Evolutionary conservation across 345 rosid species (phyloP).

Genomic region (Streptanthus diversifolius): DNA sequence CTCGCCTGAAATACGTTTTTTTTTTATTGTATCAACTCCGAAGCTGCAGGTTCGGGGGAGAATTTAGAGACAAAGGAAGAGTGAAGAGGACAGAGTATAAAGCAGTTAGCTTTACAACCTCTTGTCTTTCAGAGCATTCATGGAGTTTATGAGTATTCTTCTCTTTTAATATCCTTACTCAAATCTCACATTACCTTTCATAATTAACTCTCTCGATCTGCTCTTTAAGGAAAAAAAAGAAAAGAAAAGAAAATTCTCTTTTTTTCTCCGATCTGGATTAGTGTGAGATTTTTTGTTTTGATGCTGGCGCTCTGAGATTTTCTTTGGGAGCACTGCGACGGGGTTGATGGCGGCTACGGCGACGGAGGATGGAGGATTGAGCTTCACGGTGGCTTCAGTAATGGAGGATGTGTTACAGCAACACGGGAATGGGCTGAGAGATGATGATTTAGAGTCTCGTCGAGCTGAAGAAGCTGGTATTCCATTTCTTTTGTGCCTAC

Average conservation of each 20-base stretch:
- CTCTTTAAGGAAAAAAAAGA: neutral
- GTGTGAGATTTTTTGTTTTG: neutral
- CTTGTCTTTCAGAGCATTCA: conserved; percentile 34
- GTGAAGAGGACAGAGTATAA: conserved; percentile 39
- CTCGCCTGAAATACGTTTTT: neutral
- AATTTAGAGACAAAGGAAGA: conserved; percentile 5
- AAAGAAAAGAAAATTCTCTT: neutral
- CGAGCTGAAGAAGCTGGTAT: conserved; percentile 74
- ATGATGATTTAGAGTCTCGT: conserved; percentile 59
- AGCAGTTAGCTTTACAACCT: conserved; percentile 45
- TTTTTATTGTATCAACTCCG: neutral
- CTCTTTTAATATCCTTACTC: neutral
- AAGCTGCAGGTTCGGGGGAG: conserved; percentile 37
- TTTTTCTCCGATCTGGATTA: conserved; percentile 10
- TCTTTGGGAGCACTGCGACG: too few relatives aligned
- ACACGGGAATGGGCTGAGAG: conserved; percentile 49
- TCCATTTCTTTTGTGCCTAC: too few relatives aligned
- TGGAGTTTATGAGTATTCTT: conserved; percentile 41
- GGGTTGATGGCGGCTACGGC: too few relatives aligned
- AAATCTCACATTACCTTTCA: conserved; percentile 18
- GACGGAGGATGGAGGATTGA: conserved; percentile 42
- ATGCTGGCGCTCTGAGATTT: too few relatives aligned
- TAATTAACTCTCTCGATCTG: neutral
- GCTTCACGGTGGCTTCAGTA: conserved; percentile 58
- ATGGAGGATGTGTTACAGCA: conserved; percentile 71